Evolutionary conservation across 164 flowering plant genomes (phyloP).

Genomic region (Kalanchoe fedtschenkoi): DNA sequence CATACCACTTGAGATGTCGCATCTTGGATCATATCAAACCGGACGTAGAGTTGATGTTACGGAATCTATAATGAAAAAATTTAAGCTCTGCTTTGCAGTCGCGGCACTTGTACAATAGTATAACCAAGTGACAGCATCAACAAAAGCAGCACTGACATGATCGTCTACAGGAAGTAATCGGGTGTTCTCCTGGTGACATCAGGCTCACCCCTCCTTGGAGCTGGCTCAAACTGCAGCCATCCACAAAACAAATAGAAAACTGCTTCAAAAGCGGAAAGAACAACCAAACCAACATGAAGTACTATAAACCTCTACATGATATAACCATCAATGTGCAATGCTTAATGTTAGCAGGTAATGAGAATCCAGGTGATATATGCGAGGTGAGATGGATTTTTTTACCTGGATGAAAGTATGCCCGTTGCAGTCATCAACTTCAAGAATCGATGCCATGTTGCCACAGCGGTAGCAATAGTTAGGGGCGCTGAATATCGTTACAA

Average conservation of each 20-base stretch:
- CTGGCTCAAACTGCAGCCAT: conserved; percentile 84
- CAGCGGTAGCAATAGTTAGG: conserved; percentile 97
- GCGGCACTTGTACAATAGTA: no score
- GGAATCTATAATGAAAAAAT: background rate
- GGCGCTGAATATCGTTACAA: conserved; percentile 95
- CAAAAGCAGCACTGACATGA: background rate
- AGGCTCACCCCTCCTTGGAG: conserved; percentile 97
- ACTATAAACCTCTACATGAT: no score
- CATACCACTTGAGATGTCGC: background rate
- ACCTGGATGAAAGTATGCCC: conserved; percentile 98
- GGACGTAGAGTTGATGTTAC: background rate
- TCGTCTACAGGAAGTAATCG: conserved; percentile 63
- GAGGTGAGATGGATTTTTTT: background rate
- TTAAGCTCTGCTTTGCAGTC: background rate
- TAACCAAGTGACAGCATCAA: no score
- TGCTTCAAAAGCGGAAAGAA: conserved; percentile 7
- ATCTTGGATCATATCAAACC: no score
- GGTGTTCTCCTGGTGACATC: conserved; percentile 98
- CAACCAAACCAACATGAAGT: background rate
- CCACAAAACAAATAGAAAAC: background rate
- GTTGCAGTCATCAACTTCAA: conserved; percentile 95
- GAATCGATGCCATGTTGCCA: conserved; percentile 96
- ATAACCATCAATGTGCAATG: no score
- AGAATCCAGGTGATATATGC: background rate
- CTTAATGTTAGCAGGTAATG: background rate